A percentile compares a stretch with the other conserved stretches of the same genome.
Conservation (phyloP, 345 rosid species). For the Viola odorata region DNA sequence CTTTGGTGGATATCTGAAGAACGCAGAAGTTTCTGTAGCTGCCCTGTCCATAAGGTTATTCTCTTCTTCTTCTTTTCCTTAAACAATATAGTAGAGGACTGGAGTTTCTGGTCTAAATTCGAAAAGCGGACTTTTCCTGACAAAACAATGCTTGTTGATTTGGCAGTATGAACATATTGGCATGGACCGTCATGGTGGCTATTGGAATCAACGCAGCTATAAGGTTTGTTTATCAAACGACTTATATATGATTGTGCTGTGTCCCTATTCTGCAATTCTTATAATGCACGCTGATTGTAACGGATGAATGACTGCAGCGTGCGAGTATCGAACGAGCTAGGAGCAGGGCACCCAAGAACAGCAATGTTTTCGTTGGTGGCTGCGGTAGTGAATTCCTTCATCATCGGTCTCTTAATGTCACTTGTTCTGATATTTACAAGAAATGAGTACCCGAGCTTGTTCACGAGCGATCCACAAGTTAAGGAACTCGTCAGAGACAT, state of each 20-base stretch:
- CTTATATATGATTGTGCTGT: not conserved
- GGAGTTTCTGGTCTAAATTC: not conserved
- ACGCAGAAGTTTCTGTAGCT: conserved; percentile 18
- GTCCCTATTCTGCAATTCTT: not conserved
- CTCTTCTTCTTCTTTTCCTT: not conserved
- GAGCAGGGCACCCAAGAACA: conserved; percentile 17
- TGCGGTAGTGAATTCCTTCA: conserved; percentile 6
- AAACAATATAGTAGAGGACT: not conserved
- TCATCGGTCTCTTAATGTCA: conserved; percentile 9
- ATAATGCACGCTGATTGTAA: no score
- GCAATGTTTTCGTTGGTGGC: conserved; percentile 10
- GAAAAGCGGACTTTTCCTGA: not conserved
- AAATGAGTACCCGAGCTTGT: conserved; percentile 4
- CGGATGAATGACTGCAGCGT: conserved; percentile 2
- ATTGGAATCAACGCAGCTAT: conserved; percentile 23
- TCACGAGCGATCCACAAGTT: conserved; percentile 6
- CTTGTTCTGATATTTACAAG: not conserved
- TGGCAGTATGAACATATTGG: conserved; percentile 17
- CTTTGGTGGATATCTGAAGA: conserved; percentile 19
- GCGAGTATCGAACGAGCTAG: conserved; percentile 17
- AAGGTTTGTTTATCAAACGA: conserved; percentile 7
- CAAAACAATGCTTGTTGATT: not conserved
- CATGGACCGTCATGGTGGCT: conserved; percentile 14
- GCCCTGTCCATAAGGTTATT: conserved; percentile 17
- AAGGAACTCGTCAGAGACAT: conserved; percentile 3